Conservation (phyloP, 164 flowering plant species). For the Chloranthus sessilifolius region DNA sequence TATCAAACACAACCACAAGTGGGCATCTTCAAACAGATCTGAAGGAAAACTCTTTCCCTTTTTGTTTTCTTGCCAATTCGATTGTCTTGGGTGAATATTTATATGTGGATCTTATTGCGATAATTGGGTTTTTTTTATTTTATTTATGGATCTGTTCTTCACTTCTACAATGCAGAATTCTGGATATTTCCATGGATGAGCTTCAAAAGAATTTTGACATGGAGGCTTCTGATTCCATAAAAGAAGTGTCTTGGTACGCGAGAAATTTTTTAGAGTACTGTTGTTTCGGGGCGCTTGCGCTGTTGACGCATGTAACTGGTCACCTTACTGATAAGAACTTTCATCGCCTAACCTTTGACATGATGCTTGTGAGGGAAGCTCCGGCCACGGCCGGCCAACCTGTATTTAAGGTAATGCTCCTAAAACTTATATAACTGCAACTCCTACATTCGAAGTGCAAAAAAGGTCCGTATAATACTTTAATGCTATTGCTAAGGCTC, state of each 20-base stretch:
- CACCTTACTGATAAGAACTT: conserved; percentile 75
- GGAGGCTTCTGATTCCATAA: conserved; percentile 64
- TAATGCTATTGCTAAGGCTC: no score
- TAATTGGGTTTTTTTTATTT: no score
- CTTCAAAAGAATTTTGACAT: conserved; percentile 58
- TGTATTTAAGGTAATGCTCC: conserved; percentile 37
- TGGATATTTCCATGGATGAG: conserved; percentile 53
- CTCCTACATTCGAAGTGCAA: no score
- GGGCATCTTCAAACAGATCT: no score
- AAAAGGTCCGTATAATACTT: no score
- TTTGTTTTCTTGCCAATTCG: no score
- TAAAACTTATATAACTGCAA: no score
- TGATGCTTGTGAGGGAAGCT: conserved; percentile 92
- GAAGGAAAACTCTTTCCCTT: no score
- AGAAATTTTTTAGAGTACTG: conserved; percentile 85
- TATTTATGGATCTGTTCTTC: no score
- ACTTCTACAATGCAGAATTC: conserved; percentile 55
- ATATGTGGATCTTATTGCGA: no score
- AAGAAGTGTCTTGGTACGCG: conserved; percentile 60
- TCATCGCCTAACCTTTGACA: conserved; percentile 71
- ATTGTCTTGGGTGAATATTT: no score
- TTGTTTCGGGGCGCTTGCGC: conserved; percentile 73
- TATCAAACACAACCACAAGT: no score
- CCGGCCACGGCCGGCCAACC: conserved; percentile 65
- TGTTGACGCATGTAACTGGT: conserved; percentile 41